A percentile compares a stretch with the other conserved stretches of the same genome.
phyloP scores from a whole-genome alignment of 2,329 filamentous ascomycete genomes.

The Fusarium torreyae region DNA sequence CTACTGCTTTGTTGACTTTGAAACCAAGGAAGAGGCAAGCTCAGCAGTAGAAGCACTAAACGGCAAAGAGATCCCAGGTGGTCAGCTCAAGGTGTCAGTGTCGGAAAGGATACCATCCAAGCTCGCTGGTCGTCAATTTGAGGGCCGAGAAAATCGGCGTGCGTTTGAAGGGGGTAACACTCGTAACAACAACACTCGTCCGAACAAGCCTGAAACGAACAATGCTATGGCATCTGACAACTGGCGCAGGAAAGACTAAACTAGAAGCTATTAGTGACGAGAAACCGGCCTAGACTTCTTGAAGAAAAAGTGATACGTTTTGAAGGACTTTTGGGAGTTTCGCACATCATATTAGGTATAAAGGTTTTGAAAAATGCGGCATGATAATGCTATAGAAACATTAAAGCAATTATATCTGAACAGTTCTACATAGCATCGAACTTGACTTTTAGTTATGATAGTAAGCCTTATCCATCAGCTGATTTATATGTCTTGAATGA shows the following conservation, averaged over 20 bases:
- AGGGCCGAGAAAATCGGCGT: conserved; percentile 1
- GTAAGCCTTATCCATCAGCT: too few species aligned
- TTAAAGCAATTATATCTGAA: background rate
- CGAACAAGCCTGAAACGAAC: conserved; percentile 7
- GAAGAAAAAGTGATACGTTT: background rate
- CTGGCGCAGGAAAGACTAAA: conserved; percentile 25
- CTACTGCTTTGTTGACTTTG: conserved; percentile 77
- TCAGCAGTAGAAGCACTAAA: conserved; percentile 59
- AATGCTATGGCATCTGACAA: conserved; percentile 25
- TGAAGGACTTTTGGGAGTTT: background rate
- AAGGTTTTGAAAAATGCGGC: background rate
- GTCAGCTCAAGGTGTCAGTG: conserved; percentile 19
- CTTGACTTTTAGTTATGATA: too few species aligned
- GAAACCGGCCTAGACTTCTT: background rate
- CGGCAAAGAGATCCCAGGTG: conserved; percentile 24
- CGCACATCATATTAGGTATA: background rate
- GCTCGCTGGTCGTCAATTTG: conserved; percentile 9
- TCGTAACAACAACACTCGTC: conserved; percentile 6
- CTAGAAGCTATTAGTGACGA: rapidly evolving
- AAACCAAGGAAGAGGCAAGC: conserved; percentile 67
- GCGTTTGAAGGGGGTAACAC: background rate
- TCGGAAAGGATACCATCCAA: conserved; percentile 18
- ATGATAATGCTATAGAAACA: background rate
- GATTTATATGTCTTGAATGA: too few species aligned
- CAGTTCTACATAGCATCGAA: too few species aligned